A percentile compares a stretch with the other conserved stretches of the same genome.
These are phyloP conservation scores for Fusarium sp. DNA, from an alignment of 2,329 filamentous ascomycete genomes.

Conservation along the genomic window DNA sequence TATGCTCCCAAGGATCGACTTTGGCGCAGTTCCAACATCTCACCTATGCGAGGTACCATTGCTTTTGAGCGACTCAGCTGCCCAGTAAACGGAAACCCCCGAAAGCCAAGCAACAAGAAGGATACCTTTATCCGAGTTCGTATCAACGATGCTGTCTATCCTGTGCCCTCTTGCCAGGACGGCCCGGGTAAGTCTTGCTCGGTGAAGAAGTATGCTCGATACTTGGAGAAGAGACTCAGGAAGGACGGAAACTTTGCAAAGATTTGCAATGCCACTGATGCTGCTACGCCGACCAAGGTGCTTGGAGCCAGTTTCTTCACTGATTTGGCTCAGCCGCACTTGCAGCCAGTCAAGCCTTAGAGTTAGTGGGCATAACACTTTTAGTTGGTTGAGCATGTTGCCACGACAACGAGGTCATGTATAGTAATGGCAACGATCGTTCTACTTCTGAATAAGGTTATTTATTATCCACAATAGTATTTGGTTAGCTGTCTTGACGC, in stretches of 20 bases:
- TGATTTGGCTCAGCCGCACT: slow-evolving; percentile 53
- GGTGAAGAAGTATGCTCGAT: slow-evolving; percentile 56
- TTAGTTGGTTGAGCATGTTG: neutral
- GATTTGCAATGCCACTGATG: slow-evolving; percentile 58
- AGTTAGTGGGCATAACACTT: neutral
- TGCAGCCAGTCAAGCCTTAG: slow-evolving; percentile 29
- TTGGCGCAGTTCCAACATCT: slow-evolving; percentile 66
- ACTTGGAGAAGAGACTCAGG: slow-evolving; percentile 41
- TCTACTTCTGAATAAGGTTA: neutral
- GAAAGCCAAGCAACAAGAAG: slow-evolving; percentile 30
- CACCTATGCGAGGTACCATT: slow-evolving; percentile 73
- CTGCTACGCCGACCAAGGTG: slow-evolving; percentile 52
- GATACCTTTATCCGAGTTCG: slow-evolving; percentile 65
- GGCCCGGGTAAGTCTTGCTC: slow-evolving; percentile 67
- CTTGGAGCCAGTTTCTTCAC: slow-evolving; percentile 62
- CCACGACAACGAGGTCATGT: neutral
- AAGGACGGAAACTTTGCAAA: slow-evolving; percentile 61
- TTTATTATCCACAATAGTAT: too few relatives aligned
- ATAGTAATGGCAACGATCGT: neutral
- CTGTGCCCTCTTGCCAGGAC: slow-evolving; percentile 62
- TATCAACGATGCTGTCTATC: slow-evolving; percentile 72
- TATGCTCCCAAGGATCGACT: slow-evolving; percentile 59
- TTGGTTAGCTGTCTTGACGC: neutral
- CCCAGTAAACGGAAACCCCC: neutral
- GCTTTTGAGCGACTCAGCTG: slow-evolving; percentile 73